phyloP scores from a whole-genome alignment of 352 stramenopile species.

The Pythium folliculosum region DNA sequence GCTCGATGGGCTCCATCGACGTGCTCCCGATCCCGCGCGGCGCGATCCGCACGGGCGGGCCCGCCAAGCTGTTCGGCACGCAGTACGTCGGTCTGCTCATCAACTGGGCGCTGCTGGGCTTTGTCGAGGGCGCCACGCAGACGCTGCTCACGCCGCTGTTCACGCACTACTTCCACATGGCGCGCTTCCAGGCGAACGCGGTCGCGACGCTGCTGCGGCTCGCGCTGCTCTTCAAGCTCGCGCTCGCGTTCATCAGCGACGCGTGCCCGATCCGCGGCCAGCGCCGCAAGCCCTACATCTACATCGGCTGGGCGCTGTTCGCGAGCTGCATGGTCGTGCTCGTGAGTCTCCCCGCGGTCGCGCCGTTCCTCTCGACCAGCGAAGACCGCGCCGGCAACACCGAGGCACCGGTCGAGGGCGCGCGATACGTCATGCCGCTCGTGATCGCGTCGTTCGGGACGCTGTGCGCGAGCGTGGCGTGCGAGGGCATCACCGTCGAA shows the following conservation, averaged over 20 bases:
- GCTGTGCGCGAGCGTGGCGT: conserved; percentile 11
- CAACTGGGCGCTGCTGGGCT: conserved; percentile 33
- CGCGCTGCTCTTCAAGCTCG: conserved; percentile 24
- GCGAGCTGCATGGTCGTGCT: conserved; percentile 13
- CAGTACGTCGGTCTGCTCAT: conserved; percentile 32
- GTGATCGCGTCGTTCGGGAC: conserved; percentile 17
- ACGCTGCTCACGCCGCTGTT: conserved; percentile 30
- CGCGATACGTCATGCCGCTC: conserved; percentile 8
- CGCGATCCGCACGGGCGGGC: conserved; percentile 23
- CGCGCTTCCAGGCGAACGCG: neutral
- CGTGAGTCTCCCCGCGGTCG: neutral
- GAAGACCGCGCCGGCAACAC: neutral
- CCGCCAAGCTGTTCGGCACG: conserved; percentile 20
- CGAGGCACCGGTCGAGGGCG: neutral
- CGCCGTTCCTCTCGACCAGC: neutral
- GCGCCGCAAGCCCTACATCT: conserved; percentile 34
- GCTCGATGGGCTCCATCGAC: conserved; percentile 17
- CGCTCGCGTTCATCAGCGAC: conserved; percentile 27
- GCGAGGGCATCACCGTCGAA: conserved; percentile 31
- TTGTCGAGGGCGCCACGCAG: conserved; percentile 27
- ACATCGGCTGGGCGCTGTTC: conserved; percentile 22
- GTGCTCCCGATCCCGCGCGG: conserved; percentile 12
- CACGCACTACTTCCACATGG: conserved; percentile 18
- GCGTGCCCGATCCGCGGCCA: conserved; percentile 18
- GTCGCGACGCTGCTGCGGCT: conserved; percentile 11